Evolutionary conservation across 495 filamentous ascomycete species (phyloP), one percentile per base, ranked within the genome.

Genomic region (Niebla homalea): DNA sequence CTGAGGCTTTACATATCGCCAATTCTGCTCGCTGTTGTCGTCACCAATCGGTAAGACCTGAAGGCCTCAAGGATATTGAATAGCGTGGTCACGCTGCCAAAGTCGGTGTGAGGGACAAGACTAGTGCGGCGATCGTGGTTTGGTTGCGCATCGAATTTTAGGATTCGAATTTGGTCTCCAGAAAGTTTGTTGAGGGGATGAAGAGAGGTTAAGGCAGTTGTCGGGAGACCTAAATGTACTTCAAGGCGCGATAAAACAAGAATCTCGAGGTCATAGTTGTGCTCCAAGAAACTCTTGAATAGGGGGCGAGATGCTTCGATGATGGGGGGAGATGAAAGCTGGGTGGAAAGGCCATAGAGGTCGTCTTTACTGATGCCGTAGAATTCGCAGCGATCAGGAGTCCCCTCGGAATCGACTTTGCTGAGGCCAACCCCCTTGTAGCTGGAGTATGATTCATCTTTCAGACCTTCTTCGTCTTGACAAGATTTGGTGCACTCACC

Each of bases 101-200:
- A 50, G 49, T 65, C 62, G 4, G 48, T 57, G 35, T 60, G 62
- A 3, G 19, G 26, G 23, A 51, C 43, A 7, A 38, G 14, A 22
- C 21, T 46, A 7, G 25, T 40, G 15, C 39, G 19, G n/a, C 41
- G 36, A 37, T 50, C 40, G 18, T 22, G 20, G 23, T 1, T 11
- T n/a, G 22, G 44, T 20, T 38, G 23, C 5, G 64, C 62, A 18
- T 65, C 66, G 0, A 62, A 64, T 58, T 73, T 70, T 43, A 80
- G 62, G 51, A 81, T 71, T 20, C 79, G 75, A 11, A 80, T 64
- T 53, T 80, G 73, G 54, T 80, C 76, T 14, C 77, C 78, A 18
- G 77, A 79, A 15, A 52, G 46, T 8, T 64, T 59, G 25, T 65
- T 46, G 23, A 74, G 69, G 18, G 66, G 64, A 55, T 81, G 78